Evolutionary conservation across 1,284 basidiomycete species (phyloP), one percentile per base, ranked within the genome.

Genomic region (Rhodotorula mucilaginosa): DNA sequence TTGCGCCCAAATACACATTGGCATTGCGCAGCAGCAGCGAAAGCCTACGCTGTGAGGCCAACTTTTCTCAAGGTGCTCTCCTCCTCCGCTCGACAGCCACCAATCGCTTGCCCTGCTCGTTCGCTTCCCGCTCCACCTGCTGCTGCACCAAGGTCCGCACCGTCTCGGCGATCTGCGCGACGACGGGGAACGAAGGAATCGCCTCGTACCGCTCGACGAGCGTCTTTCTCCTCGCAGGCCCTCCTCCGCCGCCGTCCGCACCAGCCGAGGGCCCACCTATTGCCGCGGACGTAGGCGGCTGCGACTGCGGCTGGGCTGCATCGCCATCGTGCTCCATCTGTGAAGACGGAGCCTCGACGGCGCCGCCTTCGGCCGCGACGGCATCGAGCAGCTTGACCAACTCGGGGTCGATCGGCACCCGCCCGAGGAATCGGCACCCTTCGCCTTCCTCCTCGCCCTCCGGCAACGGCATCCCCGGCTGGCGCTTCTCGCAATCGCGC

Each of bases 381-480:
- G 88, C 90, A 79, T 99, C 96, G 77, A 99, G 82, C 61, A 98
- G 82, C 34, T 87, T 87, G 61, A 97, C 94, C 39, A 99, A 86
- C 76, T 92, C 91, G 0, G 92, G 91, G 83, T 99, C 97, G 64
- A 99, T 91, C 3, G 97, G 97, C 47, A 99, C 85, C 61, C 91
- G 87, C 3, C 97, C 97, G 67, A 99, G 83, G 81, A 97, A 97
- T 59, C 81, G 81, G 39, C 79, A 12, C 84, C 85, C 80, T 3
- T 61, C 61, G 18, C 64, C 61, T 31, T 67, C 72, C 49, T 75
- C 71, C 34, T 71, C 68, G 26, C 54, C 54, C 26, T 56, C 54
- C 6, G 54, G 54, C 54, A 56, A 51, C 49, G 19, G 26, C 5
- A 60, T 64, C 21, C 54, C 60, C 29, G 49, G 47, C 4, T 47